A percentile compares a stretch with the other conserved stretches of the same genome.
phyloP scores from a whole-genome alignment of 2,329 filamentous ascomycete species.

The Lasiodiplodia sp. region DNA sequence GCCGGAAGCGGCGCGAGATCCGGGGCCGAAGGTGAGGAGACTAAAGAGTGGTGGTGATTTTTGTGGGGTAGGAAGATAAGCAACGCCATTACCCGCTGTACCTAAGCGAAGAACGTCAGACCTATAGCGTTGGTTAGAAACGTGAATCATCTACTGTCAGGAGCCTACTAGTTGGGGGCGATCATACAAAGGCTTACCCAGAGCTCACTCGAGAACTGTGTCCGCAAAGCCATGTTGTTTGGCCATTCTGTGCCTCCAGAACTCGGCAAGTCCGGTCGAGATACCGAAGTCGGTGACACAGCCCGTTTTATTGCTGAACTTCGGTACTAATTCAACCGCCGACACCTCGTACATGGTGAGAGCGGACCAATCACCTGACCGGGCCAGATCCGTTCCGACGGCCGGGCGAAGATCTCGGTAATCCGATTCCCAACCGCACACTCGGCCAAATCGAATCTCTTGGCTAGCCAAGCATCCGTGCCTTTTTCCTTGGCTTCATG shows the following conservation, averaged over 20 bases:
- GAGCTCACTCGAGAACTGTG: background rate
- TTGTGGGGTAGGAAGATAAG: background rate
- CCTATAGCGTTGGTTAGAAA: background rate
- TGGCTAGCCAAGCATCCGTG: no score
- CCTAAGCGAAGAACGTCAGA: background rate
- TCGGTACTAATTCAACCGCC: conserved; percentile 7
- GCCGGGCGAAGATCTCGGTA: background rate
- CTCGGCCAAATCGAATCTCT: no score
- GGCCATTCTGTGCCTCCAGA: background rate
- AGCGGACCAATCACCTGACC: background rate
- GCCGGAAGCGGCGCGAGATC: conserved; percentile 15
- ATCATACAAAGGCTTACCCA: background rate
- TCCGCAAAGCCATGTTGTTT: background rate
- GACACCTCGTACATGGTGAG: background rate
- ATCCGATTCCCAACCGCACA: background rate
- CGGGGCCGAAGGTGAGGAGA: background rate
- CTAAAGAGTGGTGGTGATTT: background rate
- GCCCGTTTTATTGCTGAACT: background rate
- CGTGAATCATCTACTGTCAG: background rate
- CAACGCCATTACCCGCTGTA: background rate
- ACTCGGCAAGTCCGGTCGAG: background rate
- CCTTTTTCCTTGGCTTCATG: no score
- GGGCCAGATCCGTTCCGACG: conserved; percentile 12
- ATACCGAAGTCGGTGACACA: conserved; percentile 1
- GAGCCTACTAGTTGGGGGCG: background rate